Evolutionary conservation across 2,329 filamentous ascomycete species (phyloP).

Genomic region (Grosmannia clavigera): DNA sequence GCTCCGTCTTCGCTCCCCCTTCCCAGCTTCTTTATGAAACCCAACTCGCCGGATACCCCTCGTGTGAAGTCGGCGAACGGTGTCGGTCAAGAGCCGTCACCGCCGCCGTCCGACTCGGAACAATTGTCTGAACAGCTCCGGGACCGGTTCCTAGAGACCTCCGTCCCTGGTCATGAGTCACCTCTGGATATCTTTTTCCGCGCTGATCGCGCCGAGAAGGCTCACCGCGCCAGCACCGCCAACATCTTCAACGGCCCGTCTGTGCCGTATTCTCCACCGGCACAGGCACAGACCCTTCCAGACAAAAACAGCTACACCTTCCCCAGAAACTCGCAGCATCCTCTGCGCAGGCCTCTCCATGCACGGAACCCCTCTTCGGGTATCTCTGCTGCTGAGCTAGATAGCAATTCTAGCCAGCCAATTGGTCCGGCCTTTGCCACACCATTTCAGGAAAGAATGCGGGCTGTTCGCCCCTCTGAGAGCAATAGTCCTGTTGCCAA

Average conservation of each 20-base stretch:
- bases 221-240: conserved; percentile 38
- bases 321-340: conserved; percentile 3
- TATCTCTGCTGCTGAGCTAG: conserved; percentile 58
- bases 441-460: conserved; percentile 49
- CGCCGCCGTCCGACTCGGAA: conserved; percentile 39
- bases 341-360: conserved; percentile 24
- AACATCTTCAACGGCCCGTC: conserved; percentile 26
- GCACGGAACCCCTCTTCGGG: conserved; percentile 36
- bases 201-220: conserved; percentile 68
- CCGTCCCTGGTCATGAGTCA: conserved; percentile 43
- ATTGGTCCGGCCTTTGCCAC: conserved; percentile 59
- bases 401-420: conserved; percentile 40
- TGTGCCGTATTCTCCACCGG: conserved; percentile 40
- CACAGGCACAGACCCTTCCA: conserved; percentile 20
- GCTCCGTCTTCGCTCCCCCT: conserved; percentile 82
- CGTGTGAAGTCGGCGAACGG: conserved; percentile 28
- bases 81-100: conserved; percentile 32
- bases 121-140: conserved; percentile 19
- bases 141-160: conserved; percentile 12
- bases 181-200: conserved; percentile 86
- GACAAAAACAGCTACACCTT: conserved; percentile 6
- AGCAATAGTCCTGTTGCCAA: neutral
- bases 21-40: conserved; percentile 72
- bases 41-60: conserved; percentile 51
- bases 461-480: conserved; percentile 32